Base-by-base conservation (phyloP, 257 asterid genomes). In the Nicotiana undulata region DNA sequence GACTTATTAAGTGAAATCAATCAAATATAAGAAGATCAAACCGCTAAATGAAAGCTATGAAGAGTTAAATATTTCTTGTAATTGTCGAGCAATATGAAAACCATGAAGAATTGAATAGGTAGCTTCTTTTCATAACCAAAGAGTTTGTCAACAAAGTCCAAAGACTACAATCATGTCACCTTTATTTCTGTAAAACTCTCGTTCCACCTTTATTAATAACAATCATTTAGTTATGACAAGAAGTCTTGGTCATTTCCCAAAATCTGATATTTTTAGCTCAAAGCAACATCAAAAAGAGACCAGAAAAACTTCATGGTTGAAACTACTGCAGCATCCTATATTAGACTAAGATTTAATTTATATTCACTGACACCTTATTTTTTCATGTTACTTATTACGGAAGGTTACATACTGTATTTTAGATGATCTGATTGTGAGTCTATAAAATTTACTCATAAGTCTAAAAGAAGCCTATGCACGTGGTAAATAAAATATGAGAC, bases 401-500 rank as follows among this genome's bases (percentile, higher is more conserved):
- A 7, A 3, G 3, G 10, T 37, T 37, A 7, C 46, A 37, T 37
- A 8, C 3, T 40, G 3, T 40, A 40, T 40, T 40, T 32, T 64
- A 28, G 5, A 6, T 29, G 2, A 64, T 64, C 5, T 3, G 22
- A 29, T 1, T 7, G 11, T 64, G 22, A 16, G 2, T 64, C 0
- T 29, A 66, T 32, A 18, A n/a, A 68, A 67, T 1, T 11, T 68
- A 70, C 34, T 46, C 20, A 13, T 70, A 2, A 12, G 3, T 3
- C 6, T 44, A 3, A 44, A 70, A 44, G 16, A 28, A 63, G 44
- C 29, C 22, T 6, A 63, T 26, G 22, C 5, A 63, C 9, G n/a
- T 34, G 60, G 28, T 34, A 40, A 20, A n/a, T 13, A 74, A 74
- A 26, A 55, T 18, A 74, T 24, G 83, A 82, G 81, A 63, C 80